phyloP scores from a whole-genome alignment of 345 rosid genomes.

The Syzygium aromaticum region DNA sequence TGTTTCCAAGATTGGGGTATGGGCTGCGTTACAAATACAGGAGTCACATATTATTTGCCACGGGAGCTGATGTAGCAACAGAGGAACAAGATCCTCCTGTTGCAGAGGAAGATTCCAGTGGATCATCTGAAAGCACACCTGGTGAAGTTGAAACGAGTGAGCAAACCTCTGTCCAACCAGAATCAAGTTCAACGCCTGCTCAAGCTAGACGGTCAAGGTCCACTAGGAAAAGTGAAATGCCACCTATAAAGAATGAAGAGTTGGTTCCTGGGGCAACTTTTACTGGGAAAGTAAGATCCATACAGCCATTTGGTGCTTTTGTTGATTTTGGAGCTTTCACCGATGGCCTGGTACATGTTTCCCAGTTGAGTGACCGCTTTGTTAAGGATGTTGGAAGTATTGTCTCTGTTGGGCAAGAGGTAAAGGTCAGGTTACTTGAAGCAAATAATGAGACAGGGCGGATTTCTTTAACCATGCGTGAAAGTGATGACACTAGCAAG shows the following conservation, averaged over 20 bases:
- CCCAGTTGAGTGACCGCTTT: conserved; percentile 64
- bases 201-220: conserved; percentile 41
- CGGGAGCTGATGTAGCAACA: conserved; percentile 58
- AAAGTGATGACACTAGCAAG: conserved; percentile 43
- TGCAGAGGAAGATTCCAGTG: conserved; percentile 25
- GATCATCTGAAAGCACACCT: conserved; percentile 21
- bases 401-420: conserved; percentile 86
- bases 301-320: conserved; percentile 94
- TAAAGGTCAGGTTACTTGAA: conserved; percentile 72
- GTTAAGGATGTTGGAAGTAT: conserved; percentile 75
- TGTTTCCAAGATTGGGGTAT: conserved; percentile 41
- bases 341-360: conserved; percentile 88
- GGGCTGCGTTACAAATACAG: conserved; percentile 25
- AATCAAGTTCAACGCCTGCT: conserved; percentile 18
- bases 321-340: conserved; percentile 86
- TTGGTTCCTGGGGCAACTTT: conserved; percentile 66
- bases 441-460: conserved; percentile 66
- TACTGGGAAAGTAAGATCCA: conserved; percentile 81
- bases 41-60: conserved; percentile 27
- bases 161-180: conserved; percentile 18
- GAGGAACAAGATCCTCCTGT: conserved; percentile 52
- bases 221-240: conserved; percentile 74
- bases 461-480: conserved; percentile 80
- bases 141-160: conserved; percentile 23
- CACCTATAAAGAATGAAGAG: conserved; percentile 73